Conservation (phyloP, 495 filamentous ascomycete genomes). For the Penicillium waksmanii region DNA sequence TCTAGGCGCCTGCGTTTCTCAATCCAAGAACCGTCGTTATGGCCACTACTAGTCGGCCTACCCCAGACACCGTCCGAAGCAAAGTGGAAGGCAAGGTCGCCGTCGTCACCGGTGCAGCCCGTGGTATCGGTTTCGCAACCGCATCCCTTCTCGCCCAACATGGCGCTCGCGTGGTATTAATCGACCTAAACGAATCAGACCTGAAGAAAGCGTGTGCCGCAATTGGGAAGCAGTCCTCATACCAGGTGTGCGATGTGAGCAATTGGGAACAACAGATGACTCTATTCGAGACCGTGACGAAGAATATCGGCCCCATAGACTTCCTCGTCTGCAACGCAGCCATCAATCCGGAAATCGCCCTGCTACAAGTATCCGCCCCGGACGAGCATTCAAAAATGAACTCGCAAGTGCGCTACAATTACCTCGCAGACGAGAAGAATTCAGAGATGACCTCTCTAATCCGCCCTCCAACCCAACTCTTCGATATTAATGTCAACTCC, state of each 20-base stretch:
- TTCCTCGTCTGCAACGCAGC: slow-evolving; percentile 27
- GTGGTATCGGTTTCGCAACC: slow-evolving; percentile 39
- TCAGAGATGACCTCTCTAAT: background rate
- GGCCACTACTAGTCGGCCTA: slow-evolving; percentile 21
- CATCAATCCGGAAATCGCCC: slow-evolving; percentile 26
- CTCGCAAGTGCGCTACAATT: slow-evolving; percentile 20
- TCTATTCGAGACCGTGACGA: slow-evolving; percentile 20
- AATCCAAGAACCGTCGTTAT: slow-evolving; percentile 4
- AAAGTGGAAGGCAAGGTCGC: slow-evolving; percentile 20
- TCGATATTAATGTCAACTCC: slow-evolving; percentile 26
- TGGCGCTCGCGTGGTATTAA: slow-evolving; percentile 41
- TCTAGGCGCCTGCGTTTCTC: background rate
- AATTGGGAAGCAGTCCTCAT: slow-evolving; percentile 19
- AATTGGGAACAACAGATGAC: slow-evolving; percentile 25
- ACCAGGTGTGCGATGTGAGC: slow-evolving; percentile 26
- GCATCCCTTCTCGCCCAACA: slow-evolving; percentile 32
- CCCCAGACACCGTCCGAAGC: slow-evolving; percentile 1
- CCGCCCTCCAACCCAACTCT: slow-evolving; percentile 14
- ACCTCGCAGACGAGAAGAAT: slow-evolving; percentile 21
- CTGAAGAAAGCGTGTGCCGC: slow-evolving; percentile 20
- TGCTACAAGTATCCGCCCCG: slow-evolving; percentile 12
- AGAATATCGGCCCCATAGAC: slow-evolving; percentile 19
- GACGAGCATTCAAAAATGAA: slow-evolving; percentile 16
- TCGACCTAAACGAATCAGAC: slow-evolving; percentile 35
- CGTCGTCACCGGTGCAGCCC: slow-evolving; percentile 41